Base-by-base conservation (phyloP, 2,329 filamentous ascomycete genomes). In the Gaeumannomyces tritici region DNA sequence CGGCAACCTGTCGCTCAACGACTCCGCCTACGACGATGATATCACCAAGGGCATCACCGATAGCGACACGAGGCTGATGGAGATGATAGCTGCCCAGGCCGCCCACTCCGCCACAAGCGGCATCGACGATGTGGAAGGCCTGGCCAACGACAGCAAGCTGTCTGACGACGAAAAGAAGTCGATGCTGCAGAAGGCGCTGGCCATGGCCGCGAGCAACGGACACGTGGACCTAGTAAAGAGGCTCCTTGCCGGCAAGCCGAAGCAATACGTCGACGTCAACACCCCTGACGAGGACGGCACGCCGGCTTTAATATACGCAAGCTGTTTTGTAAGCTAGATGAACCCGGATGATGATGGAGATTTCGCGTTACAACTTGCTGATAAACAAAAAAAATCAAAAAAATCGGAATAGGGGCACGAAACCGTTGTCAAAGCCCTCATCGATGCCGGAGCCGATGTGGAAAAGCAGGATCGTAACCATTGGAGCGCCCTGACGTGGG, bases 401-500 rank as follows among this genome's bases (percentile, higher is more conserved):
- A 26, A 54, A 66, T 47, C 11, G 28, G 51, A 28, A 56, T 66
- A 91, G 89, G 90, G 95, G 54, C 95, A 99, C 73, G 90, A 96
- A 74, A 84, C 88, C 58, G 93, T 96, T 4, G 95, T 98, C 28
- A 83, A 89, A 64, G 86, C 89, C 51, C 83, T 99, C 61, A 85
- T 99, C 61, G 85, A 91, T 64, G 91, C 91, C 12, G 93, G 93
- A 28, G 93, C 89, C 54, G 85, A 91, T 69, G 92, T 98, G 61
- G 92, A 99, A 76, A 89, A 89, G 69, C 93, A 98, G 75, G 95
- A 99, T 73, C 90, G 89, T 66, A 98, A 98, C 72, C 89, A 96
- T 71, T 99, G 95, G 95, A 98, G 91, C 70, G 90, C 95, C 18
- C 81, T 99, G 65, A 99, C 99, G 93, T 99, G 95, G 95, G 93